Evolutionary conservation across 2,329 filamentous ascomycete genomes (phyloP), one percentile per base, ranked within the genome.

Genomic region (Exserohilum rostratum): DNA sequence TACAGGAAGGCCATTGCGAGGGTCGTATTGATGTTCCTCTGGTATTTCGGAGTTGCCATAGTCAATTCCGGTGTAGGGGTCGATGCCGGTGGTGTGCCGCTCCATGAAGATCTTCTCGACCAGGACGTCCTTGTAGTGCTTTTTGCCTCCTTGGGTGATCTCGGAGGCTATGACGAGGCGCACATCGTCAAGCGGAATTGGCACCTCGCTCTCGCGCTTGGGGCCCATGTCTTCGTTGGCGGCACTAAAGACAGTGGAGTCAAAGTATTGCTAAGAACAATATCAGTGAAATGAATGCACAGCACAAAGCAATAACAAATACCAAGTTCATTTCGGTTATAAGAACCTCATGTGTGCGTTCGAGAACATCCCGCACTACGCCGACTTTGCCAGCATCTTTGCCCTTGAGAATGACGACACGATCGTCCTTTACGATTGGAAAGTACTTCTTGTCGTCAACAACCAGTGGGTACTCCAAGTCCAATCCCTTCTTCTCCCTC

Each of bases 321-420:
- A 77, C 77, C 72, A 66, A 65, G 57, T 81, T 81, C 46, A 80
- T 27, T 18, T 70, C 75, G 42, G 69, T 67, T 30, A 82, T 55
- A 6, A 65, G 55, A 34, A 78, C 66, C 9, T 64, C 58, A 25
- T 75, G 72, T 12, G 61, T 64, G 2, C 75, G 66, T 1, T 62
- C 47, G 11, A 74, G 77, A 40, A 96, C 79, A 1, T 79, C 73
- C 55, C 73, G 75, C 39, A 98, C 85, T n/a, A 79, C 78, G 46
- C 90, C 90, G 76, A 99, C 95, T 78, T 88, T 90, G 67, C 92
- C 92, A 78, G 87, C 89, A 68, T 95, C 90, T 31, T 83, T 83
- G 7, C 93, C 93, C 57, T 88, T 85, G 49, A 91, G 78, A 54
- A 98, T 78, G 48, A 93, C 90, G 29, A 97, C 92, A 55, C 95